Evolutionary conservation across 2,329 filamentous ascomycete species (phyloP), one percentile per base, ranked within the genome.

Genomic region (Talaromyces sp.): DNA sequence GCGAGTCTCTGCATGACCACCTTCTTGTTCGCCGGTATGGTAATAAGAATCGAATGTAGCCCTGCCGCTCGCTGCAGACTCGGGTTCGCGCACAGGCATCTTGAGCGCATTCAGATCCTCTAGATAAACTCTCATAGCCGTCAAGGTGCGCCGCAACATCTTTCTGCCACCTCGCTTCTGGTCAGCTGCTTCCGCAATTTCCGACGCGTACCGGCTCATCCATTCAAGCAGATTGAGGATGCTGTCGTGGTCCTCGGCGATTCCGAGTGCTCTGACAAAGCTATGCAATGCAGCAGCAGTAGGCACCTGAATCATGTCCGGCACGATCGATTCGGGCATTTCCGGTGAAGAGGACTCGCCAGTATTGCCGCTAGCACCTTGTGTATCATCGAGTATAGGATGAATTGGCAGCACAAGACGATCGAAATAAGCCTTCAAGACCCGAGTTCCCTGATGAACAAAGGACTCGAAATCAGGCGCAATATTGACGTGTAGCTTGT

Each of bases 241-340:
- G 12, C 75, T 74, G 40, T 77, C 70, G 44, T 73, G 72, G 61
- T 81, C 79, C 61, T 71, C 71, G 5, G 73, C 71, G 4, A 73
- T 65, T 11, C 79, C 79, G 12, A 81, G 69, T 33, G 75, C 73
- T 46, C 78, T 71, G 50, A 79, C 72, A 63, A 79, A 78, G 5
- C 70, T 70, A 68, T 81, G 79, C 12, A 81, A 69, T 12, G 69
- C 67, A 39, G 75, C 73, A 58, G 76, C 76, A 1, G 68, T 67
- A 5, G 79, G 79, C 2, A 75, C 71, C 39, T 74, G 70, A 33
- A 76, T 67, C 58, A 76, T 65, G 35, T 66, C 52, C 37, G 75
- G 74, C 39, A 77, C 57, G 55, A 60, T 61, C 46, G 69, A 42
- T 33, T 48, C 28, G 21, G 31, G 28, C 28, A 35, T 33, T 14